Evolutionary conservation across 176 grass and related monocot species (phyloP).

Genomic region (Aegilops umbellulata): DNA sequence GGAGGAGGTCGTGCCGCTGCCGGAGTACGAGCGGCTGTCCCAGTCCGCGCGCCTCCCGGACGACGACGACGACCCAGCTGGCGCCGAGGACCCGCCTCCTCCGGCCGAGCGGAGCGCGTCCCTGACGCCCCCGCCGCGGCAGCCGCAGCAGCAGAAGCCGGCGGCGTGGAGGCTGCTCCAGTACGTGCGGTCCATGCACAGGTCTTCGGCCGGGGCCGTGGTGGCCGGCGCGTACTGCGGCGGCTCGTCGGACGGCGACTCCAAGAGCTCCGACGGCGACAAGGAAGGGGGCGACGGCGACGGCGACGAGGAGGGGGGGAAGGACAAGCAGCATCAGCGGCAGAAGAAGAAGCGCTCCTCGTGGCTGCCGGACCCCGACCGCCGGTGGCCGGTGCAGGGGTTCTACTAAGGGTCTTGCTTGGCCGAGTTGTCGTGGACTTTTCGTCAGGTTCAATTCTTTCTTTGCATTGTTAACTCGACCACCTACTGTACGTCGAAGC

Average conservation of each 20-base stretch:
- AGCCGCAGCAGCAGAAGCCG: conserved; percentile 46
- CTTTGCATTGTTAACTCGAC: too few relatives aligned
- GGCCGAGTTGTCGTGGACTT: not conserved
- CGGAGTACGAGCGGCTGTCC: conserved; percentile 66
- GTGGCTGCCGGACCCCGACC: not conserved
- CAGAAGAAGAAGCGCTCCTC: not conserved
- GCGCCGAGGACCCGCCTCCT: not conserved
- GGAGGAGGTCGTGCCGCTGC: conserved; percentile 60
- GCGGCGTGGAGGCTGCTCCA: conserved; percentile 64
- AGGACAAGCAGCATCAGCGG: not conserved
- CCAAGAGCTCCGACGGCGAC: conserved; percentile 46
- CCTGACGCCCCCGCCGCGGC: not conserved
- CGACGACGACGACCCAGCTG: not conserved
- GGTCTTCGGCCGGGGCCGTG: not conserved
- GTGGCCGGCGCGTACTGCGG: not conserved
- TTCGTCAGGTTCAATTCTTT: not conserved
- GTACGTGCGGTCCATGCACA: conserved; percentile 53
- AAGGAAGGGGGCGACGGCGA: conserved; percentile 10
- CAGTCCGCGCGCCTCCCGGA: conserved; percentile 48
- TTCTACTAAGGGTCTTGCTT: not conserved
- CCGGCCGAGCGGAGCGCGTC: not conserved
- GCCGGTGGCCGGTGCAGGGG: not conserved
- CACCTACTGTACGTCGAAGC: too few relatives aligned
- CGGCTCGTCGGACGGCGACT: conserved; percentile 38
- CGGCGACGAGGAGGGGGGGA: not conserved